Percentiles rank a stretch among this genome's conserved stretches.
Conservation (phyloP, 139 green algal genomes). For the Tetraselmis chui region DNA sequence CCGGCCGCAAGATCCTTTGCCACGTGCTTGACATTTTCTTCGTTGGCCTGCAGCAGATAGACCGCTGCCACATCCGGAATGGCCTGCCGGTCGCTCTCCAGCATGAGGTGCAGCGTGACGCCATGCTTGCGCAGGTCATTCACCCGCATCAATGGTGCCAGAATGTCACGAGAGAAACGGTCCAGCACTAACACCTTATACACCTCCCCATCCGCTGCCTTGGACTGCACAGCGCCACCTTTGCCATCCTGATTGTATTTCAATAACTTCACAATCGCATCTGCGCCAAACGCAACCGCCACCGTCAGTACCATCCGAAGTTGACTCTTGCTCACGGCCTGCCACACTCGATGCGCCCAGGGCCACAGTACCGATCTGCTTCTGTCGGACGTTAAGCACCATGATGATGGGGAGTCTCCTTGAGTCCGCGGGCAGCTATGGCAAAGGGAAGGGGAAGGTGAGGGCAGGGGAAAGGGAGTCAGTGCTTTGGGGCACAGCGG, state of each 20-base stretch:
- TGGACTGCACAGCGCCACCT: neutral
- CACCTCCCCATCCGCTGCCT: constrained; percentile 16
- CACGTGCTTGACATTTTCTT: constrained; percentile 63
- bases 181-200: constrained; percentile 98
- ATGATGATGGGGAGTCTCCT: no score
- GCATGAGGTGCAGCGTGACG: constrained; percentile 88
- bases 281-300: constrained; percentile 20
- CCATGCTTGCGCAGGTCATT: constrained; percentile 84
- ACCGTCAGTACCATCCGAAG: neutral
- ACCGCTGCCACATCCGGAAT: constrained; percentile 95
- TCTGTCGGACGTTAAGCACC: constrained; percentile 66
- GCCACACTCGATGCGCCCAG: neutral
- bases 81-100: constrained; percentile 79
- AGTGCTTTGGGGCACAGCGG: no score
- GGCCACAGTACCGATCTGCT: constrained; percentile 65
- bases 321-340: neutral
- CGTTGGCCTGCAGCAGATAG: constrained; percentile 84
- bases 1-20: constrained; percentile 53
- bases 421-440: no score
- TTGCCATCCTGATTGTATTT: constrained; percentile 40
- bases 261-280: constrained; percentile 52
- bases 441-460: no score
- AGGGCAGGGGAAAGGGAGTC: no score
- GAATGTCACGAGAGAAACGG: constrained; percentile 72
- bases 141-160: constrained; percentile 87